Base-by-base conservation (phyloP, 352 stramenopile species). In the Blastocystis sp. region DNA sequence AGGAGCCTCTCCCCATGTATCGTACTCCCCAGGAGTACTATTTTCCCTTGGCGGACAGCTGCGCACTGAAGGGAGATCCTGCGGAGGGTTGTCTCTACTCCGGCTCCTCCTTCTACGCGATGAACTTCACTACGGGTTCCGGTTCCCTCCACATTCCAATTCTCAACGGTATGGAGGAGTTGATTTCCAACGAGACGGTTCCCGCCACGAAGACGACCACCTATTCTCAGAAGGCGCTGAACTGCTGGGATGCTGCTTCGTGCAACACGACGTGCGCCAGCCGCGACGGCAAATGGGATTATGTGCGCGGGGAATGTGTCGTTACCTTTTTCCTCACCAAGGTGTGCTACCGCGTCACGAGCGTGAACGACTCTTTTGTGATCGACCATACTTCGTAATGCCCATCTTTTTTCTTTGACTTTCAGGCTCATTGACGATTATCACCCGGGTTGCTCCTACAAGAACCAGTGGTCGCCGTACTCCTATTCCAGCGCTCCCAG, bases 11-110 rank as follows among this genome's bases (percentile, higher is more conserved):
- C 23, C 17, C 2, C 11, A 14, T 77, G 3, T 1, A 23, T 1
- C 11, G 19, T 14, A 77, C 10, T 34, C 38, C 38, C 17, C 4
- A 59, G 11, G 17, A n/a, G 19, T 5, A 21, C 21, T 77, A 34
- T 38, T 77, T 56, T 77, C 66, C 66, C 28, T 17, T 77, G 14
- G 66, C 66, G 10, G 66, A 77, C 43, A 56, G 23, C n/a, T 77
- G 66, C 41, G 19, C 14, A 23, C 45, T 34, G 17, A 48, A 56
- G 7, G 66, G 66, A 38, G 66, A 77, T 77, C 66, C 66, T 23
- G n/a, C 14, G 28, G 66, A 28, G 28, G 66, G 66, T 7, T 77
- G 66, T 21, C 4, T 77, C 10, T 77, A 34, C 21, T 23, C 9
- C 23, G 4, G 34, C 14, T 77, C 66, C 60, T 21, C 28, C 9